Conservation (phyloP, 2,329 filamentous ascomycete genomes). For the Corinectria fuckeliana region DNA sequence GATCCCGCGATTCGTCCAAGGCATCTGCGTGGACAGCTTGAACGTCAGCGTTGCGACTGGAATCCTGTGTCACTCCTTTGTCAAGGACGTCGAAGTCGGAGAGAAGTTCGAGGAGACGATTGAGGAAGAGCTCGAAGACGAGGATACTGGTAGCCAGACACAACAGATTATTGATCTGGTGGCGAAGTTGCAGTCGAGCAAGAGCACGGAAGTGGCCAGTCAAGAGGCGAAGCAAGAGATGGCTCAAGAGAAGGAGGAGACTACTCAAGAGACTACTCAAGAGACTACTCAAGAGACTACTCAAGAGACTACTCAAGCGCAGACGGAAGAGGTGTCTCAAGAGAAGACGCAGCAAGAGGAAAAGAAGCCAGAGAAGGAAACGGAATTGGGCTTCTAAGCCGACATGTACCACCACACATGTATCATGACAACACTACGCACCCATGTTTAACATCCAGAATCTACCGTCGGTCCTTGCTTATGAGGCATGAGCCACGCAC, state of each 20-base stretch:
- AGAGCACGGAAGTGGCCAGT: neutral
- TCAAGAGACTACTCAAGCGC: conserved; percentile 1
- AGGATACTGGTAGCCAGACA: neutral
- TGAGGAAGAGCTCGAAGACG: conserved; percentile 4
- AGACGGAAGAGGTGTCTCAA: neutral
- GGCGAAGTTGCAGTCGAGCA: neutral
- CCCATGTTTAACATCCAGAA: conserved; percentile 29
- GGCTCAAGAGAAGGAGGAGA: neutral
- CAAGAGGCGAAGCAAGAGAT: neutral
- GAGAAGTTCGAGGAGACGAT: conserved; percentile 28
- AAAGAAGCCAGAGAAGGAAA: conserved; percentile 6
- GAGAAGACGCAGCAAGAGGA: neutral
- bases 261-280: neutral
- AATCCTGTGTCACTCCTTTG: conserved; percentile 74
- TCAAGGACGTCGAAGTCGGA: conserved; percentile 48
- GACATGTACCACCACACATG: neutral
- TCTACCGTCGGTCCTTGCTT: conserved; percentile 23
- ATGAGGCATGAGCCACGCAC: conserved; percentile 17
- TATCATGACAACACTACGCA: conserved; percentile 23
- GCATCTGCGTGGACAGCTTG: conserved; percentile 78
- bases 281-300: conserved; percentile 4
- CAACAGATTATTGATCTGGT: conserved; percentile 2
- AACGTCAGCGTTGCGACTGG: conserved; percentile 92
- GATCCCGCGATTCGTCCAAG: conserved; percentile 64
- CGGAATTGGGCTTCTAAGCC: conserved; percentile 19